Evolutionary conservation across 495 filamentous ascomycete species (phyloP).

Genomic region (Articulospora tetracladia): DNA sequence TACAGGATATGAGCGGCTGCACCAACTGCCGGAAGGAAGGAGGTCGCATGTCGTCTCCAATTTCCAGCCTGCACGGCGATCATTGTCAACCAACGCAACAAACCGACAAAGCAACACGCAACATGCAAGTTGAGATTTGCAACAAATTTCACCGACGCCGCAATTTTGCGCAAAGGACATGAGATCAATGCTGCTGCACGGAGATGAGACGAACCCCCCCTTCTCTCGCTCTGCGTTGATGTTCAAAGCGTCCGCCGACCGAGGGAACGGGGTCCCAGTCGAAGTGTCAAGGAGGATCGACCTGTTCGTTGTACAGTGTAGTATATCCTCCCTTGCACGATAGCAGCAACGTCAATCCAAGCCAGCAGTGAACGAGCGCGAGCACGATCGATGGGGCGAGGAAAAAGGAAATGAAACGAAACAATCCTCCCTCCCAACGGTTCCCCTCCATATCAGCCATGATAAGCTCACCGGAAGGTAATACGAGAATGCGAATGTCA

Average conservation of each 20-base stretch:
- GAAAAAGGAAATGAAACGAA: not conserved
- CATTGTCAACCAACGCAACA: not conserved
- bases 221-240: too few relatives aligned
- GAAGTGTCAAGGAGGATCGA: not conserved
- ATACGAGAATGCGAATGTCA: too few relatives aligned
- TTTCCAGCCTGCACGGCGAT: not conserved
- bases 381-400: not conserved
- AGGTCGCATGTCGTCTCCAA: too few relatives aligned
- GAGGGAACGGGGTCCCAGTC: not conserved
- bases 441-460: not conserved
- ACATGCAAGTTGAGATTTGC: too few relatives aligned
- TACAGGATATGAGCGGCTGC: too few relatives aligned
- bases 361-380: too few relatives aligned
- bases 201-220: too few relatives aligned
- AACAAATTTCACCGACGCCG: not conserved
- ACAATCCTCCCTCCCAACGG: not conserved
- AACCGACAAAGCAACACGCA: not conserved
- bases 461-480: not conserved
- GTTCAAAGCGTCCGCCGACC: too few relatives aligned
- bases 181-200: constrained; percentile 1
- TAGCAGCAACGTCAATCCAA: too few relatives aligned
- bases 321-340: not conserved
- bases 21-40: too few relatives aligned
- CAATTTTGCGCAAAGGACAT: not conserved
- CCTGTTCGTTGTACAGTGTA: too few relatives aligned